These are phyloP conservation scores for Dothistroma septosporum DNA, from an alignment of 2,329 filamentous ascomycete genomes.

Conservation along the genomic window DNA sequence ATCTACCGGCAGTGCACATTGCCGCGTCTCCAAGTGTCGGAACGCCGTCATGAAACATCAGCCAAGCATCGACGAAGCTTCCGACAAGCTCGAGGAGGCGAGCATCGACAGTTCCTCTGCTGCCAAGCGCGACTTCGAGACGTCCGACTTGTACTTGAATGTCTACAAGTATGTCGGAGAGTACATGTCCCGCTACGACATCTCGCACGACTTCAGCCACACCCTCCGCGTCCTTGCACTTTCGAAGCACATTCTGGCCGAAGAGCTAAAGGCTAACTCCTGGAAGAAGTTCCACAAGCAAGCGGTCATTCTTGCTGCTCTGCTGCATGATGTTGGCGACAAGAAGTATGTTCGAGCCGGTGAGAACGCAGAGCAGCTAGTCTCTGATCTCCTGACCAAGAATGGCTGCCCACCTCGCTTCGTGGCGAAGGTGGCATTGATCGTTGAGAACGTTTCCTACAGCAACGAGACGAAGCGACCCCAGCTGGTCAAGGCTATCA, in stretches of 20 bases:
- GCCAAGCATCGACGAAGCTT: not conserved
- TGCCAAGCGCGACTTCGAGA: conserved; percentile 25
- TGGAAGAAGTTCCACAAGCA: conserved; percentile 27
- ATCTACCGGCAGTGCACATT: not conserved
- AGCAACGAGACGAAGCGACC: conserved; percentile 67
- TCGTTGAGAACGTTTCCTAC: conserved; percentile 76
- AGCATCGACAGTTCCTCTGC: not conserved
- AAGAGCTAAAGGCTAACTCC: conserved; percentile 25
- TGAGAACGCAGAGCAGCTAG: conserved; percentile 54
- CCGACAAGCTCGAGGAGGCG: not conserved
- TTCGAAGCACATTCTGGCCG: conserved; percentile 59
- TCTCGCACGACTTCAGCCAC: conserved; percentile 83
- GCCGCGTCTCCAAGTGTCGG: not conserved
- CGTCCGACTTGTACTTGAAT: conserved; percentile 29
- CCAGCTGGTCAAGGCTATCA: conserved; percentile 53
- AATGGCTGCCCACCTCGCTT: conserved; percentile 56
- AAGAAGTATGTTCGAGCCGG: conserved; percentile 63
- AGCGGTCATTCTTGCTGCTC: conserved; percentile 34
- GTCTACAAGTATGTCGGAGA: conserved; percentile 58
- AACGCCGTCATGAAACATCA: not conserved
- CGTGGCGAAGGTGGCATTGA: conserved; percentile 63
- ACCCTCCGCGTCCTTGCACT: conserved; percentile 75
- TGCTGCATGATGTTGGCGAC: conserved; percentile 87
- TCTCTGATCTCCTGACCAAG: conserved; percentile 53
- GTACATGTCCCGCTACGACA: conserved; percentile 76